Evolutionary conservation across 2,329 filamentous ascomycete genomes (phyloP), one percentile per base, ranked within the genome.

Genomic region (Stachybotrys chlorohalonatus): DNA sequence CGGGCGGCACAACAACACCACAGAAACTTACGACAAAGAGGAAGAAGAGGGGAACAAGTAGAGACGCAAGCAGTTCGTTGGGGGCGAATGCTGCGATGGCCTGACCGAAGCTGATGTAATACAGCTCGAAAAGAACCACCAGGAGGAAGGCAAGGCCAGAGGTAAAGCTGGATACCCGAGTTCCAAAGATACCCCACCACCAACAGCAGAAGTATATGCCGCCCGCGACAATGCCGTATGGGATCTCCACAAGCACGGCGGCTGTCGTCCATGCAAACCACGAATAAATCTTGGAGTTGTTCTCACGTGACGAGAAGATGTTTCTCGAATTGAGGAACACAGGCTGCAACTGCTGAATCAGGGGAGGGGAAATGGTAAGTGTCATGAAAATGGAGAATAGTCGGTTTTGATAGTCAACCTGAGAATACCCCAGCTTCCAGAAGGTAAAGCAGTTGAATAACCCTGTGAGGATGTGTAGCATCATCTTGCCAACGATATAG

Each of bases 311-410:
- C 65, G 86, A 73, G 70, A 89, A 94, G 31, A 93, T 76, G 36
- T 80, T 75, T 5, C 87, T 78, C 49, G 83, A 80, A 56, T 80
- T 74, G 52, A 90, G 72, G 65, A 87, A 91, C 6, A 82, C 80
- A 0, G 89, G 89, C 63, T 92, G 86, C 0, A 92, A 75, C 61
- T 92, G 87, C 62, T 91, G 86, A 55, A 92, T 88, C 1, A 92
- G 73, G 0, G 86, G 85, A 1, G 87, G 87, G 1, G 81, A 80
- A 59, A 94, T 88, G 7, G 85, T 89, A 5, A 92, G 75, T 0
- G 86, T 87, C 78, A 90, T 84, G 69, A 93, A 93, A 54, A 87
- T 76, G 8, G 85, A 84, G 70, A 93, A 92, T 8, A 92, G 76
- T 7, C 86, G 78, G 50, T 83, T 85, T 66, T 89, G 86, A 71